Evolutionary conservation across 202 grass and related monocot species (phyloP).

Genomic region (Zizania palustris): DNA sequence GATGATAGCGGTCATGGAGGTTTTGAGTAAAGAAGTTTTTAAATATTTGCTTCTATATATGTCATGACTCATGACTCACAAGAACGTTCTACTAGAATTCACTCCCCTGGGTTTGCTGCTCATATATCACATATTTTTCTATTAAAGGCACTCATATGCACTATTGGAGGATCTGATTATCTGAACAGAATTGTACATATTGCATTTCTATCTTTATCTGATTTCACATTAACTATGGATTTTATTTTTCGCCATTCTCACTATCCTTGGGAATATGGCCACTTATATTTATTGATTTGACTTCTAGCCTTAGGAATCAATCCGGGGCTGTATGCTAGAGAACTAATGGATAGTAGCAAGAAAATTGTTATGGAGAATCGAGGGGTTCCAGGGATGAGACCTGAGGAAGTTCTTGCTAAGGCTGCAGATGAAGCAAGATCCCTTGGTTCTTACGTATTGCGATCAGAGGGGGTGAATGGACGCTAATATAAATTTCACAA

Average conservation of each 20-base stretch:
- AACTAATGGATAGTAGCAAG: constrained; percentile 78
- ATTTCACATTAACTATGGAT: background rate
- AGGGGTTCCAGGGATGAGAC: constrained; percentile 53
- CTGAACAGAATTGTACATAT: constrained; percentile 5
- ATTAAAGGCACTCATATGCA: background rate
- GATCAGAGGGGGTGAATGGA: no score
- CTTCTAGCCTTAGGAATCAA: constrained; percentile 70
- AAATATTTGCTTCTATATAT: background rate
- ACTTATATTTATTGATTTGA: constrained; percentile 18
- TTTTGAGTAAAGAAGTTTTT: no score
- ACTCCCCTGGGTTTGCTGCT: background rate
- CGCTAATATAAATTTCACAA: no score
- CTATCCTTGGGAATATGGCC: background rate
- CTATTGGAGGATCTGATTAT: background rate
- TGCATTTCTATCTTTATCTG: background rate
- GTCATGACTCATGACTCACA: background rate
- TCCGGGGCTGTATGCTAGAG: constrained; percentile 80
- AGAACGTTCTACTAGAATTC: background rate
- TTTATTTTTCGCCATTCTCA: background rate
- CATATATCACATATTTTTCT: background rate
- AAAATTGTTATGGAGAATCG: constrained; percentile 54
- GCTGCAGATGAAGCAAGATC: constrained; percentile 68
- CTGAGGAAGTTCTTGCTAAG: constrained; percentile 66
- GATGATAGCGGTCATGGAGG: no score
- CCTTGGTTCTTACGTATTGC: constrained; percentile 91